These are phyloP conservation scores for Linum lewisii DNA, from an alignment of 345 rosid genomes.

Conservation along the genomic window DNA sequence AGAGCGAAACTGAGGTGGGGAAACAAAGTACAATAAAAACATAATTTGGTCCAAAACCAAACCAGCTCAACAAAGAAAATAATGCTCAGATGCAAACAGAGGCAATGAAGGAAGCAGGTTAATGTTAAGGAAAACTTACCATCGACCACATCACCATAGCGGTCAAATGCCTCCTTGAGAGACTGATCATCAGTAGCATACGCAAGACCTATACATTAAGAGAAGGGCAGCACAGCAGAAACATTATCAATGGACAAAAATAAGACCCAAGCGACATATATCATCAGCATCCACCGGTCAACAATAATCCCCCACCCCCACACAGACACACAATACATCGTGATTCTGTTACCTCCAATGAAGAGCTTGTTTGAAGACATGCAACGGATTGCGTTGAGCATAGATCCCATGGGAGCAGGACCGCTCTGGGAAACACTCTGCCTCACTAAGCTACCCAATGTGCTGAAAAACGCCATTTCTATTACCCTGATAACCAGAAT, in stretches of 20 bases:
- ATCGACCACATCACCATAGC: conserved; percentile 28
- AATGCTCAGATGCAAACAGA: not conserved
- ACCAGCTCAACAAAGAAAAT: not conserved
- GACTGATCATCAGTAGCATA: conserved; percentile 29
- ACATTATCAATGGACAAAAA: not conserved
- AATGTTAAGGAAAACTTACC: conserved; percentile 18
- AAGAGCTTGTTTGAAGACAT: conserved; percentile 54
- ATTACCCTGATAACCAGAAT: not conserved
- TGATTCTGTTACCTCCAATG: conserved; percentile 52
- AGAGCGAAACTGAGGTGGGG: too few relatives aligned
- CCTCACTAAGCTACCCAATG: conserved; percentile 46
- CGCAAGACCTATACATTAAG: conserved; percentile 21
- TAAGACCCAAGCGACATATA: too few relatives aligned
- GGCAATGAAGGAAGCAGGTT: not conserved
- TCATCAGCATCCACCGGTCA: not conserved
- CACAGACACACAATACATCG: not conserved
- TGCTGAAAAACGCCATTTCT: conserved; percentile 59
- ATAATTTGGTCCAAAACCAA: not conserved
- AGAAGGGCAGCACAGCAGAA: not conserved
- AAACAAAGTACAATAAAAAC: not conserved
- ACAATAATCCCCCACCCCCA: too few relatives aligned
- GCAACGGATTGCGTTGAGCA: conserved; percentile 50
- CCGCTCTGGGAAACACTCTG: conserved; percentile 29
- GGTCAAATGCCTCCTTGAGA: conserved; percentile 32
- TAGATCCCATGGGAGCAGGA: conserved; percentile 31